phyloP scores from a whole-genome alignment of 2,329 filamentous ascomycete species.

The Endoconidiophora polonica region DNA sequence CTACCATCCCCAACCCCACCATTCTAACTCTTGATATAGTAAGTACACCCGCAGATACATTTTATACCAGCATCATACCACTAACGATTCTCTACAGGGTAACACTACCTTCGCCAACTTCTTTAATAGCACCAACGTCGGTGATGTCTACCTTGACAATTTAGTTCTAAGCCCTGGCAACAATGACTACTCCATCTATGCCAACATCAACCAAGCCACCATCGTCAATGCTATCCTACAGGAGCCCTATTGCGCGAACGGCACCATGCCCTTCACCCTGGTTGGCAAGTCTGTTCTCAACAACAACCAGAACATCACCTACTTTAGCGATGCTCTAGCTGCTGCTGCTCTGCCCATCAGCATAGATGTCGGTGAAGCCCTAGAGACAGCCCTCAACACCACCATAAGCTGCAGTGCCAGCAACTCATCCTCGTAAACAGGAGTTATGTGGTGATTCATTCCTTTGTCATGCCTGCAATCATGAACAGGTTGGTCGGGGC shows the following conservation, averaged over 20 bases:
- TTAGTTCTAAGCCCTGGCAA: constrained; percentile 40
- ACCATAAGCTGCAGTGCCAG: constrained; percentile 14
- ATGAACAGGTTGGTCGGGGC: no score
- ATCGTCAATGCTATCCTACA: constrained; percentile 28
- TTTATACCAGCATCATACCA: not conserved
- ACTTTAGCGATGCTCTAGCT: constrained; percentile 38
- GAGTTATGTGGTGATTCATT: not conserved
- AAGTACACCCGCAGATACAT: constrained; percentile 18
- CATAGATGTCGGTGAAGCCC: constrained; percentile 32
- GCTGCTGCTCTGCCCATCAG: constrained; percentile 33
- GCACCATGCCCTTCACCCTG: constrained; percentile 38
- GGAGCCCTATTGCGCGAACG: constrained; percentile 35
- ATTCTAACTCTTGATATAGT: constrained; percentile 47
- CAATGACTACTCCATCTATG: constrained; percentile 38
- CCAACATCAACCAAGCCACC: constrained; percentile 32
- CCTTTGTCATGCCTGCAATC: no score
- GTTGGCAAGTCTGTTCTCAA: constrained; percentile 34
- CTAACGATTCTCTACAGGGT: constrained; percentile 26
- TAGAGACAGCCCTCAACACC: constrained; percentile 21
- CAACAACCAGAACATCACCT: constrained; percentile 34
- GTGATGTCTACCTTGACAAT: constrained; percentile 39
- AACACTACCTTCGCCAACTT: constrained; percentile 45
- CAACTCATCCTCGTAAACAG: constrained; percentile 1
- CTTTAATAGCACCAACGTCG: constrained; percentile 34
- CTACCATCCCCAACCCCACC: constrained; percentile 47